Evolutionary conservation across 2,329 filamentous ascomycete genomes (phyloP), one percentile per base, ranked within the genome.

Genomic region (Zymoseptoria passerinii): DNA sequence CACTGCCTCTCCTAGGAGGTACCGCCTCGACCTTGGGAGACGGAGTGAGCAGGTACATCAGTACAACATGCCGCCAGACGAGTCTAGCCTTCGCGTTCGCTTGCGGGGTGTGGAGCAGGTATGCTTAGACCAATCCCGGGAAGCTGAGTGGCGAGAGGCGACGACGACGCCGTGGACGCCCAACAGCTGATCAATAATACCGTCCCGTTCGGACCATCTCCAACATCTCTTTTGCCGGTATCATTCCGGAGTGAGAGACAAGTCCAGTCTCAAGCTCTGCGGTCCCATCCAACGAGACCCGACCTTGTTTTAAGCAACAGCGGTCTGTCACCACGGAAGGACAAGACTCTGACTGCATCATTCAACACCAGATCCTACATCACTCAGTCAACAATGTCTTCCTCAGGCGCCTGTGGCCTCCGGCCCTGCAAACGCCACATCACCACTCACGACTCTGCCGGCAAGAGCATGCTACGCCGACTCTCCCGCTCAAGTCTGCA

Each of bases 361-460:
- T 13, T 16, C 28, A 1, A 48, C 8, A 28, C 8, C 28, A 28
- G 23, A 23, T 23, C n/a, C 35, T 6, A 44, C 35, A 44, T 13
- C 35, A 44, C 5, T 16, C n/a, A 44, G 4, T n/a, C 18, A 23
- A 54, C 10, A 18, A 61, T 61, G 59, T 52, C 59, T 28, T 18
- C 49, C 13, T 57, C 59, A 3, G 59, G 53, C 16, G 48, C 50
- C 35, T 28, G 55, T 23, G 60, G 57, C 10, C 62, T 66, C 23
- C 51, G 50, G 8, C 60, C 61, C 18, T 63, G 60, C 62, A 64
- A 65, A 56, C 54, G 65, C 29, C 64, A 65, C 62, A 66, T 66
- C 54, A 55, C 63, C 9, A 66, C 62, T 19, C 65, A 64, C 58
- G 58, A 65, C 52, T 54, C 18, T 52, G 50, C 23, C 35, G 63